These are phyloP conservation scores for Lophium mytilinum DNA, from an alignment of 495 filamentous ascomycete genomes.

Conservation along the genomic window DNA sequence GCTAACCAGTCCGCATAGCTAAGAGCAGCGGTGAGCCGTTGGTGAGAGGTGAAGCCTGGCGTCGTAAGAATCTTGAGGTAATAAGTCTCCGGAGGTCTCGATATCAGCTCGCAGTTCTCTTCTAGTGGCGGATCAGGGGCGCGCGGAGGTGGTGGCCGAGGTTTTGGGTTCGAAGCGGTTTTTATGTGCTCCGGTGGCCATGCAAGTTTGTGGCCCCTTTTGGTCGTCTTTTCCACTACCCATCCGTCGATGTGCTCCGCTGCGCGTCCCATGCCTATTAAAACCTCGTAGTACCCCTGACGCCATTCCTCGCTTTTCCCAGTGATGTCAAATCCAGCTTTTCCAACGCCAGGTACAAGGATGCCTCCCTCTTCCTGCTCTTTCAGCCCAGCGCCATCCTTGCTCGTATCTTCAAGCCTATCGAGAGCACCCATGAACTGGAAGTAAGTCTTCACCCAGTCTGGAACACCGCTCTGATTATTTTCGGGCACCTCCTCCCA, in stretches of 20 bases:
- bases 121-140: constrained; percentile 49
- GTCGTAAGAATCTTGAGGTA: constrained; percentile 75
- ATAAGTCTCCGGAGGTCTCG: constrained; percentile 55
- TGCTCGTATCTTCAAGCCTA: constrained; percentile 42
- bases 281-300: constrained; percentile 68
- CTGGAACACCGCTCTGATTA: constrained; percentile 40
- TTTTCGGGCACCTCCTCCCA: constrained; percentile 43
- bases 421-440: constrained; percentile 46
- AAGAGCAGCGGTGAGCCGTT: constrained; percentile 69
- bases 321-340: constrained; percentile 59
- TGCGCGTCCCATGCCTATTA: constrained; percentile 66
- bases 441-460: constrained; percentile 55
- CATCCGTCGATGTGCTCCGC: constrained; percentile 76
- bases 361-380: constrained; percentile 50
- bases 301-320: constrained; percentile 72
- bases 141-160: constrained; percentile 57
- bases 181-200: constrained; percentile 63
- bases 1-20: constrained; percentile 77
- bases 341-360: constrained; percentile 46
- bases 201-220: constrained; percentile 41
- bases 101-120: constrained; percentile 59
- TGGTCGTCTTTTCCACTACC: constrained; percentile 53
- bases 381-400: constrained; percentile 58
- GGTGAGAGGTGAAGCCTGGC: constrained; percentile 60
- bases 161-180: constrained; percentile 75